Base-by-base conservation (phyloP, 257 asterid genomes). In the Nicotiana sylvestris region DNA sequence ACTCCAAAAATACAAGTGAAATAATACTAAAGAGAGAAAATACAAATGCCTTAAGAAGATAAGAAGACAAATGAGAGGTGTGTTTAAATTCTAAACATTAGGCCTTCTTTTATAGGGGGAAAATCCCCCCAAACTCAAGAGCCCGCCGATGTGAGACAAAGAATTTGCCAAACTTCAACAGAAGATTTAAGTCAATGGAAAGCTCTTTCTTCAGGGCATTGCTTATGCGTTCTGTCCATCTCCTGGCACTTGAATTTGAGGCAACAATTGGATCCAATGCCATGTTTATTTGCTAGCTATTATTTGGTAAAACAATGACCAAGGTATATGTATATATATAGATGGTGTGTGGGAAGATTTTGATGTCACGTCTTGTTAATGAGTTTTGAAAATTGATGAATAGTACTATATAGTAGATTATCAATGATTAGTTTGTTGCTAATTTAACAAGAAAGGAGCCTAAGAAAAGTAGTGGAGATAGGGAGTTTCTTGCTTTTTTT, bases 191-290 rank as follows among this genome's bases (percentile, higher is more conserved):
- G 53, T 85, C 66, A 12, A 78, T 78, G 1, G 81, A 76, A 10
- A 79, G 53, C 37, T 87, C 90, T 27, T 81, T 46, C 25, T 80
- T 35, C 78, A 87, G 86, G 1, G 82, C 76, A 58, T 17, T 83
- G 78, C 85, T 81, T 2, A 87, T 81, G 27, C 86, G 78, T 1
- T 85, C 86, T 6, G 82, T 86, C 90, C 90, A 87, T 9, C 81
- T 78, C 6, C 77, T 25, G n/a, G 86, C 82, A 11, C 87, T 49
- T 35, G 86, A 81, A 55, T 76, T 76, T 25, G 86, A 78, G 35
- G 86, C 81, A 61, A 81, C 76, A 3, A 82, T 81, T 2, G 79
- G 79, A 74, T 74, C 79, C 25, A 74, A 46, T 25, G 79, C 37
- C 79, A 74, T 74, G 39, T 49, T 61, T 18, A 5, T 9, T 35